These are phyloP conservation scores for Fusarium luffae DNA, from an alignment of 2,329 filamentous ascomycete species.

Conservation along the genomic window DNA sequence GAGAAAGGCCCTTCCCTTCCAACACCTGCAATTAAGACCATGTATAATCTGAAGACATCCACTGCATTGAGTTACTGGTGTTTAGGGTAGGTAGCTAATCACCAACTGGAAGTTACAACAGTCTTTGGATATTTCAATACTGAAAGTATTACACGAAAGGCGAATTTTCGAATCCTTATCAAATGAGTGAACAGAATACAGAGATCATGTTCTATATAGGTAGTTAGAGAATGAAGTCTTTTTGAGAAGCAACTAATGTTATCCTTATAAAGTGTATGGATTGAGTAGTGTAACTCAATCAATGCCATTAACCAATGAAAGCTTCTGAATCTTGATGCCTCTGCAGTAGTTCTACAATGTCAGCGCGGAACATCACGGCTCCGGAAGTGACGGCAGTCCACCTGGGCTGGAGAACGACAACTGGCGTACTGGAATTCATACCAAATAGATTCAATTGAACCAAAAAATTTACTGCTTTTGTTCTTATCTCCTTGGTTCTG, in stretches of 20 bases:
- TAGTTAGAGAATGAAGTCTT: neutral
- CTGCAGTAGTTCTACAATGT: neutral
- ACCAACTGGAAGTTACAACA: neutral
- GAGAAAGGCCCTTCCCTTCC: neutral
- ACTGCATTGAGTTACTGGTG: neutral
- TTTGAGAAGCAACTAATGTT: neutral
- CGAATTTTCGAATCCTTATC: neutral
- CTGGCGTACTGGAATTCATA: neutral
- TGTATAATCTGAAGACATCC: neutral
- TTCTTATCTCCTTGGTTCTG: neutral
- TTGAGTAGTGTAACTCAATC: neutral
- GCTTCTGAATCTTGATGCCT: conserved; percentile 3
- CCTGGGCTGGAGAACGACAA: neutral
- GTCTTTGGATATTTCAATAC: neutral
- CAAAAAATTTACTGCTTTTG: neutral
- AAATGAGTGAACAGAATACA: neutral
- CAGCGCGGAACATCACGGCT: conserved; percentile 39
- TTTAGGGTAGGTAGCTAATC: neutral
- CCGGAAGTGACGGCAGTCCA: conserved; percentile 35
- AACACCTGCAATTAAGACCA: neutral
- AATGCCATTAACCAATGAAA: conserved; percentile 17
- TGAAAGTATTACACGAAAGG: neutral
- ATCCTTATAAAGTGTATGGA: neutral
- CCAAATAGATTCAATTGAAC: neutral
- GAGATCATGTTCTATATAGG: neutral